Evolutionary conservation across 2,329 filamentous ascomycete species (phyloP).

Genomic region (Alternaria gansuensis): DNA sequence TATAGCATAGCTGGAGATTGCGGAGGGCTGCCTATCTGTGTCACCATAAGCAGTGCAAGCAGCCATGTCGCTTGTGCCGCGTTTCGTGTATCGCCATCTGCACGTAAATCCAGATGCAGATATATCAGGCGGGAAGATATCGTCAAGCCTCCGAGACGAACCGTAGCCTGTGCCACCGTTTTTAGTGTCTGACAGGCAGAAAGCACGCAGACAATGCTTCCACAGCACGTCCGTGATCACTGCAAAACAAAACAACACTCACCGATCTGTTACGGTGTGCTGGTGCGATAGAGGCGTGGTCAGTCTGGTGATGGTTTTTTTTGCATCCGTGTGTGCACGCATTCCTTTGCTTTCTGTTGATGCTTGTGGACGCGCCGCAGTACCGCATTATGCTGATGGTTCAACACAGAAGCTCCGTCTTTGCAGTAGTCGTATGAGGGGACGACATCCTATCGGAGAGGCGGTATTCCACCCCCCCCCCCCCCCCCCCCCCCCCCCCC

Average conservation of each 20-base stretch:
- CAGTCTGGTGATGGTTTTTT: slow-evolving; percentile 17
- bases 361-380: slow-evolving; percentile 28
- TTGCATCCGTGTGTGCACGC: slow-evolving; percentile 25
- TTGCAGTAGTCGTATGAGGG: slow-evolving; percentile 36
- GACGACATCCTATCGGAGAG: slow-evolving; percentile 29
- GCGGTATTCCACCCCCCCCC: slow-evolving; percentile 23
- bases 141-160: slow-evolving; percentile 28
- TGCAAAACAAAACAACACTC: slow-evolving; percentile 20
- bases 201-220: slow-evolving; percentile 21
- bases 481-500: slow-evolving; percentile 11
- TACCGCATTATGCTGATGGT: slow-evolving; percentile 29
- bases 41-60: slow-evolving; percentile 25
- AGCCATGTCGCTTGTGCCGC: slow-evolving; percentile 23
- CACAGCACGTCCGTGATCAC: slow-evolving; percentile 8
- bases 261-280: slow-evolving; percentile 26
- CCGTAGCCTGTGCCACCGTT: slow-evolving; percentile 29
- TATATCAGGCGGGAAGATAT: slow-evolving; percentile 34
- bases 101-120: slow-evolving; percentile 33
- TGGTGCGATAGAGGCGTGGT: slow-evolving; percentile 19
- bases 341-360: slow-evolving; percentile 34
- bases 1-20: slow-evolving; percentile 36
- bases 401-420: slow-evolving; percentile 34
- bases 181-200: slow-evolving; percentile 20
- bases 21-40: slow-evolving; percentile 29
- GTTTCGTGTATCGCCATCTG: slow-evolving; percentile 34